phyloP scores from a whole-genome alignment of 345 rosid genomes.

The Capsella bursapastoris region DNA sequence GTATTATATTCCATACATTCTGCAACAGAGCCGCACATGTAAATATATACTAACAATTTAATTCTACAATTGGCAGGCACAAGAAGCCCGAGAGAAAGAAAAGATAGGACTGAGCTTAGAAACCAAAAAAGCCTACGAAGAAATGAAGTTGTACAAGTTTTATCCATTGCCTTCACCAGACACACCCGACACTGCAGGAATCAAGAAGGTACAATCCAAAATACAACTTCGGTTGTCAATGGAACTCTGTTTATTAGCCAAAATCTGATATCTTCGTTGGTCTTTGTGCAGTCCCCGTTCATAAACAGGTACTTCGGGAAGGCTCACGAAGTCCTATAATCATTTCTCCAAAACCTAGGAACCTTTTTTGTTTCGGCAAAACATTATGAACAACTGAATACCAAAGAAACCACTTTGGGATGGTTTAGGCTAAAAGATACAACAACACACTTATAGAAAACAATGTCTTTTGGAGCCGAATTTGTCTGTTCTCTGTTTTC shows the following conservation, averaged over 20 bases:
- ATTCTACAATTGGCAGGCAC: conserved; percentile 52
- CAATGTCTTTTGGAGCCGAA: conserved; percentile 1
- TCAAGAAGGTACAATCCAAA: conserved; percentile 22
- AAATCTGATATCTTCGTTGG: conserved; percentile 1
- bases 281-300: conserved; percentile 18
- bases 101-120: conserved; percentile 72
- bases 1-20: conserved; percentile 44
- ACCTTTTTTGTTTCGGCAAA: conserved; percentile 9
- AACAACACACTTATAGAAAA: background rate
- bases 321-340: conserved; percentile 29
- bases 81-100: conserved; percentile 71
- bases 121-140: conserved; percentile 58
- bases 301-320: conserved; percentile 33
- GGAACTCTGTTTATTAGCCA: background rate
- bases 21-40: conserved; percentile 1
- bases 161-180: conserved; percentile 74
- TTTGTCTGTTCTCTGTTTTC: conserved; percentile 4
- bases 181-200: conserved; percentile 52
- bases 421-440: background rate
- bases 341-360: background rate
- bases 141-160: conserved; percentile 82
- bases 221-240: background rate
- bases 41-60: background rate
- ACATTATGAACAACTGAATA: conserved; percentile 7
- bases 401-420: conserved; percentile 8